Percentiles rank a stretch among this genome's conserved stretches.
Conservation (phyloP, 1,284 basidiomycete species). For the Leccinum pallidistipes region DNA sequence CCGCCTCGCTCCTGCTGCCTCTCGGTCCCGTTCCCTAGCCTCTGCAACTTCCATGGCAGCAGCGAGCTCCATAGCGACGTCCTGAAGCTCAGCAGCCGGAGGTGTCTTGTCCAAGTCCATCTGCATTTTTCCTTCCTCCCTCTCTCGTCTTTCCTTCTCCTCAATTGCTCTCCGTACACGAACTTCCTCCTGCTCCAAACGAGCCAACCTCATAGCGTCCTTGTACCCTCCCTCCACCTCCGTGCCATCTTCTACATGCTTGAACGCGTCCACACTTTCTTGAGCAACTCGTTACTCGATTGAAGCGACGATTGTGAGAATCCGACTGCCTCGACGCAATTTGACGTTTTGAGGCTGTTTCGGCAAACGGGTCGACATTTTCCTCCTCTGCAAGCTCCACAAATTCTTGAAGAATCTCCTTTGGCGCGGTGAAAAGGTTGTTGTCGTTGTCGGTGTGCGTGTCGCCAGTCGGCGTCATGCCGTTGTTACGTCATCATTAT, state of each 20-base stretch:
- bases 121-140: constrained; percentile 79
- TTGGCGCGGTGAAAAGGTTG: constrained; percentile 75
- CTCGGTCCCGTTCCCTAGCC: constrained; percentile 34
- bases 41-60: constrained; percentile 52
- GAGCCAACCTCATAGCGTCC: constrained; percentile 92
- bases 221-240: constrained; percentile 89
- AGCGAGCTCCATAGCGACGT: constrained; percentile 65
- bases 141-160: constrained; percentile 81
- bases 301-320: constrained; percentile 93
- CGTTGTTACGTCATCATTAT: too few relatives aligned
- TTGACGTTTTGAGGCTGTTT: constrained; percentile 90
- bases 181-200: constrained; percentile 92
- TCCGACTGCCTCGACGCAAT: constrained; percentile 94
- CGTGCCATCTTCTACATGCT: constrained; percentile 58
- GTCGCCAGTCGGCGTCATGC: too few relatives aligned
- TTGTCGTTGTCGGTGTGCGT: too few relatives aligned
- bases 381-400: constrained; percentile 91
- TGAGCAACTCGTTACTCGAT: constrained; percentile 59
- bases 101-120: constrained; percentile 89
- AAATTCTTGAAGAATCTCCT: constrained; percentile 94
- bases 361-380: constrained; percentile 89
- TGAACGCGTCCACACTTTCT: constrained; percentile 80
- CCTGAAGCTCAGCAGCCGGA: constrained; percentile 72
- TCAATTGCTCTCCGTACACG: constrained; percentile 84
- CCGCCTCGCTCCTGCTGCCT: constrained; percentile 57